Base-by-base conservation (phyloP, 495 filamentous ascomycete species). In the Symbiotaphrina buchneri region DNA sequence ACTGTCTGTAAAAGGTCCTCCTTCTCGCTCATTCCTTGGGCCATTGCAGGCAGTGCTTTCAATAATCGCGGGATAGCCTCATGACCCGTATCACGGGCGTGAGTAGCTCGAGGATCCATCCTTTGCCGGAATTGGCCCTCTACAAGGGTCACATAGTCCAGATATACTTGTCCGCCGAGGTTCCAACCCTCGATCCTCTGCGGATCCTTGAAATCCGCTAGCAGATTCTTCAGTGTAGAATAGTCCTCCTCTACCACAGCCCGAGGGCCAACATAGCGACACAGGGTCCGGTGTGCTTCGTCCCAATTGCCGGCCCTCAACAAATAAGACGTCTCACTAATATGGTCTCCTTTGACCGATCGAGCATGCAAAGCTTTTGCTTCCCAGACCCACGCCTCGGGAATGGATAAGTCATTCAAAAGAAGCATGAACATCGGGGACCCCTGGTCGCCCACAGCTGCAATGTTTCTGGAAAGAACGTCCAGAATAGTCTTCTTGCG, bases 351-450 rank as follows among this genome's bases (percentile, higher is more conserved):
- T 34, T 66, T 61, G 29, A 58, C 64, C 35, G 69, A 59, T 23
- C 81, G 69, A 36, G 78, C 80, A 42, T 78, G 64, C 5, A 90
- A 56, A 3, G 84, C 87, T 53, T 82, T 82, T 18, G 85, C 79
- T 32, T 80, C 68, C 68, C 72, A 84, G 38, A 95, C 61, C 82
- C 81, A 91, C 16, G 55, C 41, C 21, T 58, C 58, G 3, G 82
- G 77, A 30, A 95, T 59, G 32, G 70, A 58, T 28, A 76, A 63
- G 3, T 63, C 60, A 19, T 56, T 41, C 3, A 59, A 55, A 0
- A 90, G 59, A 15, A 61, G 61, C 10, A 48, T 51, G 53, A 73
- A 81, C 6, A 32, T 43, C 1, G 43, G 27, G 35, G 51, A 38
- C 22, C 52, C 47, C 5, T 54, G 39, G 23, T 57, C 64, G 2